These are phyloP conservation scores for Schizopora paradoxa DNA, from an alignment of 1,284 basidiomycete genomes.

Conservation along the genomic window DNA sequence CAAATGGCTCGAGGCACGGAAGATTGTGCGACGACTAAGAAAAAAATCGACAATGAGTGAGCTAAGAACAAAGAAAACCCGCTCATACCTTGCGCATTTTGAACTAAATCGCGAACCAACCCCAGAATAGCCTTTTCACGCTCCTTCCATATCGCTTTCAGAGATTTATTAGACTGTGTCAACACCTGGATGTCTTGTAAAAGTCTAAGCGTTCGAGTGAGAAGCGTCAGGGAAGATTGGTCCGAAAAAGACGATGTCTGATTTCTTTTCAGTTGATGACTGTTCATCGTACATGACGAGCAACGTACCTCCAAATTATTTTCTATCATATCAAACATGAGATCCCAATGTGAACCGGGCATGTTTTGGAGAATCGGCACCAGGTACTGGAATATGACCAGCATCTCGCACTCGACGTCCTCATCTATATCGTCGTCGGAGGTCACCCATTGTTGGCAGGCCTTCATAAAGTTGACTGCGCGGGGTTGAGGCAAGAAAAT, in stretches of 20 bases:
- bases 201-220: constrained; percentile 68
- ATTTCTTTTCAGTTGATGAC: constrained; percentile 1
- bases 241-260: constrained; percentile 64
- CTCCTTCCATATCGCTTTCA: constrained; percentile 67
- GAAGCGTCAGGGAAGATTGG: constrained; percentile 48
- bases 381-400: constrained; percentile 70
- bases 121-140: constrained; percentile 49
- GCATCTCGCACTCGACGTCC: constrained; percentile 73
- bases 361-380: constrained; percentile 88
- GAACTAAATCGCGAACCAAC: constrained; percentile 54
- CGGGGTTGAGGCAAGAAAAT: constrained; percentile 86
- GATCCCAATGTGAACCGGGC: constrained; percentile 86
- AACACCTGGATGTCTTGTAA: constrained; percentile 70
- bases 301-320: constrained; percentile 73
- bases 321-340: constrained; percentile 88
- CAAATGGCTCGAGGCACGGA: constrained; percentile 66
- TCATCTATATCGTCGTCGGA: constrained; percentile 72
- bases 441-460: constrained; percentile 79
- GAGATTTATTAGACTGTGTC: constrained; percentile 63
- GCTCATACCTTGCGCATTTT: constrained; percentile 45
- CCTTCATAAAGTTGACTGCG: constrained; percentile 86
- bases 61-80: neutral
- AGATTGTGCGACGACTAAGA: constrained; percentile 30
- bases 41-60: constrained; percentile 4
- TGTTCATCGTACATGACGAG: neutral